These are phyloP conservation scores for Mortierella sp. DNA, from an alignment of 371 early-diverging fungal species.

Conservation along the genomic window DNA sequence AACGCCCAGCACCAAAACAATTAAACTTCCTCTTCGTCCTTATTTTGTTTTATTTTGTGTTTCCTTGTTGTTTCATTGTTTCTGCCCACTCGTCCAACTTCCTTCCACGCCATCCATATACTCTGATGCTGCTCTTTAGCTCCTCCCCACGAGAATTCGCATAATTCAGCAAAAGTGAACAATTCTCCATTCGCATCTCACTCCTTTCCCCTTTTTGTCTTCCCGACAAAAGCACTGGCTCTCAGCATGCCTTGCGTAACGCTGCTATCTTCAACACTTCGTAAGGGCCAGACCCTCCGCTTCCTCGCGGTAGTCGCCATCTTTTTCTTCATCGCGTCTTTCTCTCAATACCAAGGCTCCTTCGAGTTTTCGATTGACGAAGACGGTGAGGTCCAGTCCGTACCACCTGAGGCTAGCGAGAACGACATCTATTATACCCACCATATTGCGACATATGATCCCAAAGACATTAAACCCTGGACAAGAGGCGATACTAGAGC, in stretches of 20 bases:
- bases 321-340: constrained; percentile 42
- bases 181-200: too few species aligned
- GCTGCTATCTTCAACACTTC: constrained; percentile 8
- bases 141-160: too few species aligned
- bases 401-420: constrained; percentile 3
- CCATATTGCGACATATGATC: constrained; percentile 27
- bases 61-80: too few species aligned
- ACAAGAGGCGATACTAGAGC: constrained; percentile 21
- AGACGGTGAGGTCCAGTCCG: constrained; percentile 30
- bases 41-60: too few species aligned
- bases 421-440: constrained; percentile 28
- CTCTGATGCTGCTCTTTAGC: too few species aligned
- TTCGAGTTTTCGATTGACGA: constrained; percentile 29
- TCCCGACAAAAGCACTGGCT: too few species aligned
- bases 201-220: too few species aligned
- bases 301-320: constrained; percentile 17
- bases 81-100: too few species aligned
- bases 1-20: too few species aligned
- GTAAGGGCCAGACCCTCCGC: constrained; percentile 24
- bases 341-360: constrained; percentile 32
- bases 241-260: constrained; percentile 3
- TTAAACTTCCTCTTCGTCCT: too few species aligned
- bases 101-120: too few species aligned
- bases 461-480: constrained; percentile 17
- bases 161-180: too few species aligned